phyloP scores from a whole-genome alignment of 1,284 basidiomycete species.

The Irpex rosettiformis region DNA sequence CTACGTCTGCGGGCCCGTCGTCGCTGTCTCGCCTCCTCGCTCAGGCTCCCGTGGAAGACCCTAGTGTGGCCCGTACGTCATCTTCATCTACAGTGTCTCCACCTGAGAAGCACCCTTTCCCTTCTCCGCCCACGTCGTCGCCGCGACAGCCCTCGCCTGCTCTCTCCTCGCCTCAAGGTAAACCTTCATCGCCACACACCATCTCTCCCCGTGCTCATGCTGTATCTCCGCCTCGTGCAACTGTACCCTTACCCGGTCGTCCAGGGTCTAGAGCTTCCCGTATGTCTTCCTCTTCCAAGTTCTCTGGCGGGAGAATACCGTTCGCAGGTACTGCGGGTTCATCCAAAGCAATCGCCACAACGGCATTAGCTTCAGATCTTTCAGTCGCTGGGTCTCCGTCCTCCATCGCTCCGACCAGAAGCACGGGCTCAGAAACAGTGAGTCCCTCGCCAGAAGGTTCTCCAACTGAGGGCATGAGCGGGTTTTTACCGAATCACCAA shows the following conservation, averaged over 20 bases:
- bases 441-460: slow-evolving; percentile 59
- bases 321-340: slow-evolving; percentile 44
- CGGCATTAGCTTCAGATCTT: slow-evolving; percentile 55
- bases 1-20: slow-evolving; percentile 59
- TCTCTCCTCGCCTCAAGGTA: slow-evolving; percentile 29
- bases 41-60: slow-evolving; percentile 52
- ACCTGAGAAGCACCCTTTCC: slow-evolving; percentile 11
- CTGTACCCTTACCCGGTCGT: slow-evolving; percentile 37
- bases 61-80: slow-evolving; percentile 28
- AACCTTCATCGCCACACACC: slow-evolving; percentile 27
- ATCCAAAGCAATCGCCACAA: slow-evolving; percentile 63
- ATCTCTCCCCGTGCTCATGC: slow-evolving; percentile 14
- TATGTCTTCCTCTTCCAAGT: slow-evolving; percentile 58
- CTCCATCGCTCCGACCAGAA: slow-evolving; percentile 22
- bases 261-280: slow-evolving; percentile 68
- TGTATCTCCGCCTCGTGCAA: slow-evolving; percentile 18
- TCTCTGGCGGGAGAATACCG: slow-evolving; percentile 57
- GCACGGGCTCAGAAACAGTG: slow-evolving; percentile 16
- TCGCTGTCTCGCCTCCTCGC: slow-evolving; percentile 73
- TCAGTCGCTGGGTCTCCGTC: slow-evolving; percentile 40
- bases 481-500: slow-evolving; percentile 34
- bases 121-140: slow-evolving; percentile 9
- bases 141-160: slow-evolving; percentile 26
- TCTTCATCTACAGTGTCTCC: slow-evolving; percentile 14
- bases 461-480: slow-evolving; percentile 52